Conservation (phyloP, 768 basidiomycete genomes). For the Tremella fuciformis region DNA sequence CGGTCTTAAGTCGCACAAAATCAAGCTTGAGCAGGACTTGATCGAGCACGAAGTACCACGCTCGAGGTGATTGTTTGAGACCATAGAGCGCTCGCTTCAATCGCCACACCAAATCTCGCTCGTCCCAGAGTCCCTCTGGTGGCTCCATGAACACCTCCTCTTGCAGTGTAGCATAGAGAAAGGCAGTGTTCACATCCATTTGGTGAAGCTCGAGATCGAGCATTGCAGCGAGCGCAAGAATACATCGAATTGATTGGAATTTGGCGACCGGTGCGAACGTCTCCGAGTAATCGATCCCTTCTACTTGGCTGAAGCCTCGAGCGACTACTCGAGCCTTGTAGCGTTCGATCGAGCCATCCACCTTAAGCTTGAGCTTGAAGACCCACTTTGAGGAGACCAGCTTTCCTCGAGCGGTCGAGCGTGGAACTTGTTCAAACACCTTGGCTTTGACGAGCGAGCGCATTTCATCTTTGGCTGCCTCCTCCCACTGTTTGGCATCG, state of each 20-base stretch:
- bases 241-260: slow-evolving; percentile 14
- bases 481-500: slow-evolving; percentile 5
- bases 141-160: slow-evolving; percentile 14
- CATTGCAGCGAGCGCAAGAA: slow-evolving; percentile 17
- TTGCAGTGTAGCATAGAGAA: slow-evolving; percentile 20
- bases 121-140: slow-evolving; percentile 11
- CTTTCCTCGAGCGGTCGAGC: slow-evolving; percentile 8
- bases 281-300: slow-evolving; percentile 19
- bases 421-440: slow-evolving; percentile 5
- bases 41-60: slow-evolving; percentile 11
- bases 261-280: slow-evolving; percentile 23
- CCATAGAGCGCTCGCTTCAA: slow-evolving; percentile 20
- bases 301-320: slow-evolving; percentile 18
- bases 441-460: neutral
- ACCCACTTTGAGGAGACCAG: slow-evolving; percentile 8
- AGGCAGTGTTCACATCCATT: slow-evolving; percentile 22
- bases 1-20: slow-evolving; percentile 5
- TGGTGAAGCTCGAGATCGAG: slow-evolving; percentile 19
- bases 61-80: slow-evolving; percentile 12
- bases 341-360: slow-evolving; percentile 10
- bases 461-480: slow-evolving; percentile 6
- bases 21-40: neutral
- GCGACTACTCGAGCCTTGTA: slow-evolving; percentile 30
- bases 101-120: slow-evolving; percentile 4
- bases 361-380: slow-evolving; percentile 7